Evolutionary conservation across 352 stramenopile genomes (phyloP).

Genomic region (Globisporangium recalcitrans): DNA sequence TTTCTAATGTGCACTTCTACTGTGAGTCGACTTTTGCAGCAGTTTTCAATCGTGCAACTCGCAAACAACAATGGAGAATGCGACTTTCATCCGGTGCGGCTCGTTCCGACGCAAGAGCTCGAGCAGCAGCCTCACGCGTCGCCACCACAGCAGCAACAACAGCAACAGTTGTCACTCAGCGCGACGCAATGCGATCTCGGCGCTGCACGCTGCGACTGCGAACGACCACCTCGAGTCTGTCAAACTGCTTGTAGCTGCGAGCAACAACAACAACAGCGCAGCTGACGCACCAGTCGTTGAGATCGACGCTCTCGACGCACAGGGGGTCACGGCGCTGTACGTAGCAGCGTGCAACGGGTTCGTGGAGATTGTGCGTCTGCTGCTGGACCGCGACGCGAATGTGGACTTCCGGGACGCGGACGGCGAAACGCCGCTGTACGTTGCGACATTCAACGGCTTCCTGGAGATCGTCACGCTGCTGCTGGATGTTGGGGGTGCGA

Average conservation of each 20-base stretch:
- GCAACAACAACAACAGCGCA: background rate
- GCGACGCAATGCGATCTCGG: background rate
- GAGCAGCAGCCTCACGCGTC: background rate
- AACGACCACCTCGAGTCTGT: constrained; percentile 10
- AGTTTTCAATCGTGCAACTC: too few species aligned
- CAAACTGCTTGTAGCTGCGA: constrained; percentile 4
- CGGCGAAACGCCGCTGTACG: constrained; percentile 11
- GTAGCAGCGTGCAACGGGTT: constrained; percentile 6
- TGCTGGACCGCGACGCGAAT: background rate
- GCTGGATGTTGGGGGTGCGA: background rate
- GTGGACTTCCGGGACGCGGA: constrained; percentile 7
- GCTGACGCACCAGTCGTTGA: background rate
- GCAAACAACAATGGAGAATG: background rate
- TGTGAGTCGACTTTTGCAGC: too few species aligned
- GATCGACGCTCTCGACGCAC: background rate
- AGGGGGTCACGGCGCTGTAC: constrained; percentile 8
- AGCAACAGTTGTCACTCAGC: background rate
- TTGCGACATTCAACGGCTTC: constrained; percentile 6
- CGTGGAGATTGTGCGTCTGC: background rate
- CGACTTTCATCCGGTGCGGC: constrained; percentile 1
- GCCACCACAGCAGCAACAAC: background rate
- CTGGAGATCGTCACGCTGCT: constrained; percentile 1
- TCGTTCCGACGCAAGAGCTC: constrained; percentile 30
- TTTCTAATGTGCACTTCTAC: too few species aligned
- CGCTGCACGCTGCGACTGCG: constrained; percentile 1